These are phyloP conservation scores for Diplodia intermedia DNA, from an alignment of 2,329 filamentous ascomycete genomes.

Conservation along the genomic window DNA sequence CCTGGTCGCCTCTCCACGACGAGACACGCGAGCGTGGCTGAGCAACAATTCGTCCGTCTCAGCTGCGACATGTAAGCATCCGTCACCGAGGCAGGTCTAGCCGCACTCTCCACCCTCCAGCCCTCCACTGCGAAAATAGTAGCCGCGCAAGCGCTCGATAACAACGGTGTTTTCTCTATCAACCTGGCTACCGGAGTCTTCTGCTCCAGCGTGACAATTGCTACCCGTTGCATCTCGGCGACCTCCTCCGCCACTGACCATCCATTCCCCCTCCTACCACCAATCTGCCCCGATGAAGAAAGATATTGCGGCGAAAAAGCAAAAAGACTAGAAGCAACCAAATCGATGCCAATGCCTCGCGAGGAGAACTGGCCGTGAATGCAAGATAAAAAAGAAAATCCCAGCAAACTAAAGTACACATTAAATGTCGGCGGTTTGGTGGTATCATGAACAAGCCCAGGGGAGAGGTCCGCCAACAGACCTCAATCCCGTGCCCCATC, in stretches of 20 bases:
- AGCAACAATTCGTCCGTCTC: background rate
- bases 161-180: slow-evolving; percentile 19
- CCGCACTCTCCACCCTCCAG: background rate
- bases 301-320: slow-evolving; percentile 10
- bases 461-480: slow-evolving; percentile 27
- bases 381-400: background rate
- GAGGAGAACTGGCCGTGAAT: slow-evolving; percentile 8
- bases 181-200: background rate
- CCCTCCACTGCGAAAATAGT: slow-evolving; percentile 6
- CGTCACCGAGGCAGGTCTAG: background rate
- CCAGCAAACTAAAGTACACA: slow-evolving; percentile 30
- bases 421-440: slow-evolving; percentile 31
- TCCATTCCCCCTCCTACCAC: slow-evolving; percentile 4
- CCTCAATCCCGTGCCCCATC: slow-evolving; percentile 21
- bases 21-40: background rate
- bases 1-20: background rate
- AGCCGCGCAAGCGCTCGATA: slow-evolving; percentile 20
- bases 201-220: slow-evolving; percentile 10
- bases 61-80: background rate
- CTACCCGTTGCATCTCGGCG: slow-evolving; percentile 1
- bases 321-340: slow-evolving; percentile 20
- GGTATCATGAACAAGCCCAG: slow-evolving; percentile 30
- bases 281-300: background rate
- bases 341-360: background rate
- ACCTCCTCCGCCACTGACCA: background rate